Evolutionary conservation across 2,329 filamentous ascomycete genomes (phyloP), one percentile per base, ranked within the genome.

Genomic region (Stemphylium beticola): DNA sequence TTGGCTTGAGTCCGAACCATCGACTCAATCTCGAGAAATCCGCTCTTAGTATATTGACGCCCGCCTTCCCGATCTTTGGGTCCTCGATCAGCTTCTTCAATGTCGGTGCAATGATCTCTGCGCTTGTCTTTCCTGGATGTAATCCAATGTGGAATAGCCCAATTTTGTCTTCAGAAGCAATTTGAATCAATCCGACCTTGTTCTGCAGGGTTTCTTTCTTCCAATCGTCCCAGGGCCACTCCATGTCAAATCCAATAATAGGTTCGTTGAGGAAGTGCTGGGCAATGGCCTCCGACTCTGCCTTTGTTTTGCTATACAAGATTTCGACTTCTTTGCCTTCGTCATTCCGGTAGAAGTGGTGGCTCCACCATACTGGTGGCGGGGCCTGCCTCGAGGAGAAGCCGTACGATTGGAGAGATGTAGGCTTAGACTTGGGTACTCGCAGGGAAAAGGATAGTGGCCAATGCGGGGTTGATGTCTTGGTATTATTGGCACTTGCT

Each of bases 211-310:
- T 79, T 2, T 81, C 72, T 7, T 60, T 65, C 17, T 72, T 79
- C 5, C 69, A 77, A 0, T 85, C 81, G 5, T 82, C 57, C 33
- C 61, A 64, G 47, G 85, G 81, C 93, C 93, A 97, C 77, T 97
- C 93, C 58, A 97, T 82, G 67, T 97, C 93, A 57, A 97, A 92
- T 0, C 93, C 93, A n/a, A 97, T 72, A 2, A 96, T 76, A 34
- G 85, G 80, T 66, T 95, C 86, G 22, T 82, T 62, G 34, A 87
- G 69, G 63, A 97, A 96, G 53, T 88, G 81, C 53, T 83, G 74
- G 15, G 84, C 78, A 7, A 90, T 82, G 5, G 79, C 76, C 71
- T 97, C 91, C 15, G 89, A 88, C 2, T 84, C 85, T 32, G 85
- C 78, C 39, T 82, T 83, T 52, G 80, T 88, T 43, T 79, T 86